These are phyloP conservation scores for Geum urbanum DNA, from an alignment of 306 rosid genomes.

Conservation along the genomic window DNA sequence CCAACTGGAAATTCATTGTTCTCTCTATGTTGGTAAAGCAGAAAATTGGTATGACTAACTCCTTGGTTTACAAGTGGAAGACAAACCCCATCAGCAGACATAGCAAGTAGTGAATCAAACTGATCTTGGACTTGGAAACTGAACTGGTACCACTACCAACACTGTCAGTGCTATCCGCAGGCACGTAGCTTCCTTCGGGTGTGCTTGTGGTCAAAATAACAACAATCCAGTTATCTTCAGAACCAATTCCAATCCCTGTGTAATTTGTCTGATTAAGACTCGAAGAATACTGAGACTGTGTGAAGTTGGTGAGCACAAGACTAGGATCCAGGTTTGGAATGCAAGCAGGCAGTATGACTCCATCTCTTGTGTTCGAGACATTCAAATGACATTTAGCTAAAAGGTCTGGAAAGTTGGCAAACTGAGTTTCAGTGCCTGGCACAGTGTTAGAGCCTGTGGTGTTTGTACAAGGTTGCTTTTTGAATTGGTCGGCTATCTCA, in stretches of 20 bases:
- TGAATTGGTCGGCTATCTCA: constrained; percentile 71
- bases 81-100: constrained; percentile 40
- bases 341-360: constrained; percentile 71
- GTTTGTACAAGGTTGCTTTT: constrained; percentile 76
- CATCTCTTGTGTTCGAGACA: constrained; percentile 72
- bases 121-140: constrained; percentile 36
- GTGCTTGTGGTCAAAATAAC: constrained; percentile 67
- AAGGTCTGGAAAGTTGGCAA: constrained; percentile 60
- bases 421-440: constrained; percentile 82
- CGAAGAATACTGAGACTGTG: constrained; percentile 62
- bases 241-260: constrained; percentile 71
- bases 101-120: constrained; percentile 37
- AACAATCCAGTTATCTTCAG: constrained; percentile 74
- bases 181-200: constrained; percentile 64
- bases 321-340: constrained; percentile 55
- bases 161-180: constrained; percentile 20
- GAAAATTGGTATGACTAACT: constrained; percentile 17
- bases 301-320: constrained; percentile 74
- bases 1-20: constrained; percentile 11
- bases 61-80: constrained; percentile 42
- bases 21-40: not conserved
- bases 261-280: constrained; percentile 65
- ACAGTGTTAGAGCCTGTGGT: constrained; percentile 86
- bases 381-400: constrained; percentile 63
- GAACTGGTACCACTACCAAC: constrained; percentile 31